Base-by-base conservation (phyloP, 2,329 filamentous ascomycete genomes). In the Dryadomyces sulphureus region DNA sequence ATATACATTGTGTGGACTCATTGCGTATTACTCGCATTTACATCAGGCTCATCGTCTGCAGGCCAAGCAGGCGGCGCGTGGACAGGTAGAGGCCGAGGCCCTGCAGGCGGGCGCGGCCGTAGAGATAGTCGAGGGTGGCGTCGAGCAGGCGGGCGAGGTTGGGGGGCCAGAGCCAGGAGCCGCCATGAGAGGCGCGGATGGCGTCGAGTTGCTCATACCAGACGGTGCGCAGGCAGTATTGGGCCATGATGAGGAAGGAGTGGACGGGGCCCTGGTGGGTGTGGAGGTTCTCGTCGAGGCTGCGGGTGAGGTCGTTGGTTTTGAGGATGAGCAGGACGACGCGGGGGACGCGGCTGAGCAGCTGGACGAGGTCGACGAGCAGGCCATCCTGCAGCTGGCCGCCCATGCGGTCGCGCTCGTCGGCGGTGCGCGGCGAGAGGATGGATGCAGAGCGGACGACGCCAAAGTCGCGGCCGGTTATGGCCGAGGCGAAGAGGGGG, bases 321-420 rank as follows among this genome's bases (percentile, higher is more conserved):
- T 98, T 98, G 51, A 98, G 72, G 54, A 98, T 96, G 24, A 98
- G 70, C 12, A 98, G 72, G 46, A 98, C 94, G 53, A 98, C 86
- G 39, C 88, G 72, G 1, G 92, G 92, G 7, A 98, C 89, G 55
- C 86, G 78, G 41, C 87, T 86, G 5, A 98, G 75, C 53, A 98
- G 69, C 54, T 89, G 81, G 7, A 98, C 86, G 7, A 98, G 71
- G 56, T 95, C 83, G 50, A 84, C 84, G 34, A 98, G 71, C 60
- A 98, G 75, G 9, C 90, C 90, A 46, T 95, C 87, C 41, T 88
- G 84, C 48, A 98, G 68, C 1, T 87, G 84, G 43, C 79, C 76
- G 45, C 83, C 81, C 60, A 98, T 93, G n/a, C 75, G 75, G 55
- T 92, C 79, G 63, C 93, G 89, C 66, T 98, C 93, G 50, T 79